Evolutionary conservation across 2,329 filamentous ascomycete genomes (phyloP), one percentile per base, ranked within the genome.

Genomic region (Dothistroma pini): DNA sequence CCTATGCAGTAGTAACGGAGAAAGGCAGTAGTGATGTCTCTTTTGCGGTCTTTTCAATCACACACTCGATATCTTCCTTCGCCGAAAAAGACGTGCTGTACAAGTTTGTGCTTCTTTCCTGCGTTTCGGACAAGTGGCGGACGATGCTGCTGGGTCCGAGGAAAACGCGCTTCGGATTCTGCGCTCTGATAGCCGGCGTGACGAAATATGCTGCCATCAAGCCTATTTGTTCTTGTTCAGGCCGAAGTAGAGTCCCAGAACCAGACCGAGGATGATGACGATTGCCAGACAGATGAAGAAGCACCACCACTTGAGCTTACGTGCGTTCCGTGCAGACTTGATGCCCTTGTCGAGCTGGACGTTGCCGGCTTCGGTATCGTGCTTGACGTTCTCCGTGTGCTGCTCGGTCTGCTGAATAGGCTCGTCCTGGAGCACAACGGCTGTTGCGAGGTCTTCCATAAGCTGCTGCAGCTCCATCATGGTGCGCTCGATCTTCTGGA

Each of bases 281-380:
- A 83, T 82, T 25, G 77, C 62, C 21, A 82, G 69, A 31, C 77
- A 71, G 51, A 92, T 79, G 63, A 86, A 76, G 63, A 90, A 78
- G 72, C 88, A 90, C 83, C 85, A 91, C 90, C 90, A 93, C 81
- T 93, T 93, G 77, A 91, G 84, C 80, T 86, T 89, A 70, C 89
- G 84, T 68, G 84, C 83, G 68, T 85, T 82, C 66, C 84, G 81
- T 54, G 89, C 89, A 69, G 84, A 83, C 65, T 84, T 80, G 68
- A 88, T 89, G 62, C 87, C 89, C 71, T 85, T 81, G 67, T 83
- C 82, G 62, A 93, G 84, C 68, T 93, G 83, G 63, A 80, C 79
- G 75, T 90, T 91, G 67, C 85, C 90, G 66, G 86, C 82, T 68
- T 88, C 81, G 56, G 90, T 83, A 72, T 92, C 84, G 63, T 84